These are phyloP conservation scores for Forsythia viridissima DNA, from an alignment of 257 asterid species.

Conservation along the genomic window DNA sequence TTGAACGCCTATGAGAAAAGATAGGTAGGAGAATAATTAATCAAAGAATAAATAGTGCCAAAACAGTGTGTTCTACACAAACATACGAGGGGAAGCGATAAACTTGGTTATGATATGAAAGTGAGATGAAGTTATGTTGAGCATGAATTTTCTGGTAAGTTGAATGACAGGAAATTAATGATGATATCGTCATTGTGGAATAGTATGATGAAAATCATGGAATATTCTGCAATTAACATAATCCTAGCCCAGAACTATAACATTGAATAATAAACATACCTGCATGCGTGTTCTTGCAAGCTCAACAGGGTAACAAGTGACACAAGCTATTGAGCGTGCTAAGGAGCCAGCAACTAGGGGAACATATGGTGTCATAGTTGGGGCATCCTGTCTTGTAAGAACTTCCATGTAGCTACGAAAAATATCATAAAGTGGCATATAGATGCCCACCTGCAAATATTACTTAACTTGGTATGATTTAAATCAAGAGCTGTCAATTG, in stretches of 20 bases:
- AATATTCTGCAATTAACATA: background rate
- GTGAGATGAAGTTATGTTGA: background rate
- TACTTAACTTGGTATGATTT: background rate
- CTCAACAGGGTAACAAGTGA: conserved; percentile 83
- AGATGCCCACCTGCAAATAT: conserved; percentile 75
- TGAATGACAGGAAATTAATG: background rate
- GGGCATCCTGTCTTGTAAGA: conserved; percentile 47
- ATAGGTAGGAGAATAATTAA: background rate
- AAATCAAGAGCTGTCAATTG: background rate
- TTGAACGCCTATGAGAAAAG: conserved; percentile 60
- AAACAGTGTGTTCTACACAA: background rate
- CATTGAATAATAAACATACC: conserved; percentile 37
- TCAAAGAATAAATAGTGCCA: background rate
- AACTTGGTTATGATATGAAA: background rate
- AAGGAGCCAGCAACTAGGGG: conserved; percentile 86
- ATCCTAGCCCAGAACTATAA: background rate
- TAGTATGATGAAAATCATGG: background rate
- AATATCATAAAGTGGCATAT: conserved; percentile 89
- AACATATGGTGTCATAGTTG: conserved; percentile 58
- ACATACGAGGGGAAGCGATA: background rate
- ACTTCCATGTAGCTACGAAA: conserved; percentile 71
- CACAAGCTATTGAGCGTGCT: conserved; percentile 88
- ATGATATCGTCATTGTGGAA: background rate
- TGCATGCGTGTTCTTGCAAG: conserved; percentile 97
- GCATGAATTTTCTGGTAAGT: background rate